Percentiles rank a stretch among this genome's conserved stretches.
Conservation (phyloP, 192 early-diverging fungal species). For the Kickxella alabastrina region DNA sequence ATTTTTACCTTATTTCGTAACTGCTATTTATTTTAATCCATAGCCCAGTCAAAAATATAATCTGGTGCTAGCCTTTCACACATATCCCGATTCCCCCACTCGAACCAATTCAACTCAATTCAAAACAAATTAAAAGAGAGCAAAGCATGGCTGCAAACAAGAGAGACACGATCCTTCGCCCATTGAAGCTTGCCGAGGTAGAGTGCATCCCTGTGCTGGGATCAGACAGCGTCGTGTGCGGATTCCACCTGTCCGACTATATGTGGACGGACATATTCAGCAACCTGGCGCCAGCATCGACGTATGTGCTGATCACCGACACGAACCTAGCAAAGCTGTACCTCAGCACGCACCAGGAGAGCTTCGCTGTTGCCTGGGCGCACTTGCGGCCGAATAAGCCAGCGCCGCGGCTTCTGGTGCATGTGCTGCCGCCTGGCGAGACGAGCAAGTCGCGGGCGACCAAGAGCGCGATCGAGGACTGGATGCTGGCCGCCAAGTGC, state of each 20-base stretch:
- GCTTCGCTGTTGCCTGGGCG: conserved; percentile 52
- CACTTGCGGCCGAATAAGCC: conserved; percentile 2
- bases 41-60: no score
- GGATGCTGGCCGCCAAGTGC: conserved; percentile 74
- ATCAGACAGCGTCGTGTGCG: conserved; percentile 80
- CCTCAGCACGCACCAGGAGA: conserved; percentile 55
- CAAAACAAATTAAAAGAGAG: no score
- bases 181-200: conserved; percentile 53
- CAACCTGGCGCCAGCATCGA: conserved; percentile 65
- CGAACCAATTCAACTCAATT: no score
- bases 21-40: no score
- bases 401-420: conserved; percentile 62
- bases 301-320: conserved; percentile 88
- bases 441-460: conserved; percentile 79
- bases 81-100: no score
- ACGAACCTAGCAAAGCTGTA: conserved; percentile 77
- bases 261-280: conserved; percentile 70
- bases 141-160: no score
- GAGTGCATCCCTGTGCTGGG: conserved; percentile 82
- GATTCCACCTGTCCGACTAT: conserved; percentile 72
- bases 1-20: no score
- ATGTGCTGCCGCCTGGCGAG: conserved; percentile 86
- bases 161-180: no score
- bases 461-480: conserved; percentile 90
- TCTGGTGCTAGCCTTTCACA: no score